These are phyloP conservation scores for Scenedesmus sp. DNA, from an alignment of 163 green algal species.

Conservation along the genomic window DNA sequence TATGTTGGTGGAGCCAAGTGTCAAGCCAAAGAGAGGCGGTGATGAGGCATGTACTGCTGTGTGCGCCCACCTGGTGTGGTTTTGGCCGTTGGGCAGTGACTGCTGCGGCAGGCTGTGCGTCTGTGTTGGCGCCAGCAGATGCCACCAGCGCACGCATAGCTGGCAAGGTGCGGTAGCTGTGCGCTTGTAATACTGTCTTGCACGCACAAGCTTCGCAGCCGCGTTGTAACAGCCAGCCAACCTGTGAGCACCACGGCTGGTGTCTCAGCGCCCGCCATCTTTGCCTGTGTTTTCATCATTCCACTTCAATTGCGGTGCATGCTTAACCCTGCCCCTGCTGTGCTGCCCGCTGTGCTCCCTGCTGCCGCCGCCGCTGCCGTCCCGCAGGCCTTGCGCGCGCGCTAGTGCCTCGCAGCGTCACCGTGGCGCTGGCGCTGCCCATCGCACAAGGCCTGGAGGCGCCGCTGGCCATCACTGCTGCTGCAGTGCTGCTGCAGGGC, in stretches of 20 bases:
- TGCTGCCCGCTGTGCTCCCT: background rate
- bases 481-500: conserved; percentile 83
- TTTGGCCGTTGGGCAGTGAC: too few relatives aligned
- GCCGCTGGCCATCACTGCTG: conserved; percentile 83
- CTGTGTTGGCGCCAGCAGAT: background rate
- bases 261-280: too few relatives aligned
- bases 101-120: too few relatives aligned
- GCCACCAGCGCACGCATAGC: background rate
- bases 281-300: background rate
- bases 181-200: background rate
- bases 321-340: background rate
- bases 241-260: too few relatives aligned
- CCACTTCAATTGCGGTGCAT: too few relatives aligned
- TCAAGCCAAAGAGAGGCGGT: background rate
- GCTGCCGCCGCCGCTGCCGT: conserved; percentile 60
- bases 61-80: background rate
- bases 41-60: too few relatives aligned
- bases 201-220: background rate
- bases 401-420: conserved; percentile 88
- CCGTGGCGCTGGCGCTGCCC: conserved; percentile 92
- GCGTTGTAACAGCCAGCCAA: too few relatives aligned
- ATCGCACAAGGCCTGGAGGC: conserved; percentile 84
- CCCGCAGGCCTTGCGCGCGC: conserved; percentile 73
- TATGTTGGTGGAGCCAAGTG: background rate
- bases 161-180: background rate